phyloP scores from a whole-genome alignment of 305 asterid species.

The Fraxinus latifolia region DNA sequence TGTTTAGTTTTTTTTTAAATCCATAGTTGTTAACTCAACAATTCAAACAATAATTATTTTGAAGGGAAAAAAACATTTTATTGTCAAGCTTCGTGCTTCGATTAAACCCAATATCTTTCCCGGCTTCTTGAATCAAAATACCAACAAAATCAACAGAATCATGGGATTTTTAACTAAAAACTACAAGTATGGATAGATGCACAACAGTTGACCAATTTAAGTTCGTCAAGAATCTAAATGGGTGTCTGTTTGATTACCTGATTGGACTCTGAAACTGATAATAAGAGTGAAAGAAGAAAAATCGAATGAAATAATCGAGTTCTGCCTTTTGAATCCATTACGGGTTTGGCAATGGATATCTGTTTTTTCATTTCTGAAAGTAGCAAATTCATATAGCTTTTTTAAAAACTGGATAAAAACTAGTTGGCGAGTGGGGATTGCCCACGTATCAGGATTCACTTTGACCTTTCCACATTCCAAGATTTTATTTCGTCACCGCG shows the following conservation, averaged over 20 bases:
- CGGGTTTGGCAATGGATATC: neutral
- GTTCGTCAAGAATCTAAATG: neutral
- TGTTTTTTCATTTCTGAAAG: neutral
- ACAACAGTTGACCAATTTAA: neutral
- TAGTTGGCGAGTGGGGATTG: neutral
- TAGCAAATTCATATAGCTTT: no score
- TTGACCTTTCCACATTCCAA: neutral
- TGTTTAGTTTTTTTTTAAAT: no score
- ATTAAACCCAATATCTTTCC: neutral
- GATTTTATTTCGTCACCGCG: neutral
- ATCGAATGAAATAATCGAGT: neutral
- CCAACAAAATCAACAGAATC: neutral
- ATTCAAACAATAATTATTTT: neutral
- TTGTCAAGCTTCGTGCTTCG: neutral
- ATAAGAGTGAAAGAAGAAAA: conserved; percentile 28
- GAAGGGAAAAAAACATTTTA: neutral
- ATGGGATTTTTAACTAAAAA: neutral
- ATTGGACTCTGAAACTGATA: conserved; percentile 30
- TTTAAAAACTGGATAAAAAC: no score
- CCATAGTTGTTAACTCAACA: neutral
- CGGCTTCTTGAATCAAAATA: neutral
- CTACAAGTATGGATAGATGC: neutral
- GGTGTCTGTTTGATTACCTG: conserved; percentile 30
- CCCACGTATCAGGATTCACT: neutral
- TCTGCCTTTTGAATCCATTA: conserved; percentile 24